phyloP scores from a whole-genome alignment of 73 alveolate genomes.

The Tetrahymena borealis region DNA sequence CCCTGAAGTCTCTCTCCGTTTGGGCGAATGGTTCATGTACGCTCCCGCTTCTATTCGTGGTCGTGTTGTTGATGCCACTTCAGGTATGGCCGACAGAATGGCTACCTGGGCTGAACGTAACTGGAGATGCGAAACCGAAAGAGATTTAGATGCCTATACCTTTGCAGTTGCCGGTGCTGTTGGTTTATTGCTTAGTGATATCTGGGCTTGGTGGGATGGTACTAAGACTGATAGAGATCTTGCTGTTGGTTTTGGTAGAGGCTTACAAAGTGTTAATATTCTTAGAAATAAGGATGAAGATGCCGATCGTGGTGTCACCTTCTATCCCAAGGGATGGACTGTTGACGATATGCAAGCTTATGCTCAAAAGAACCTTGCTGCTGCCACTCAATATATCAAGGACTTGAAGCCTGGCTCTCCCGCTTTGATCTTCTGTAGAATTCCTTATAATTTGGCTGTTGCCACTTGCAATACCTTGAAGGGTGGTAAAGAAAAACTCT shows the following conservation, averaged over 20 bases:
- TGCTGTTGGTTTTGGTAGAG: neutral
- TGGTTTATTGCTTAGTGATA: neutral
- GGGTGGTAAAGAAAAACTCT: neutral
- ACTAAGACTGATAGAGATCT: neutral
- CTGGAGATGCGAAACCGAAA: neutral
- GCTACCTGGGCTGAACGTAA: constrained; percentile 5
- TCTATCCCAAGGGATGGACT: constrained; percentile 1
- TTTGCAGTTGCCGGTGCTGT: neutral
- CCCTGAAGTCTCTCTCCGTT: neutral
- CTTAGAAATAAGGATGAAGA: neutral
- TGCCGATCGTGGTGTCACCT: neutral
- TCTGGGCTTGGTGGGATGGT: constrained; percentile 5
- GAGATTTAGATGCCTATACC: neutral
- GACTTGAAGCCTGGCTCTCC: neutral
- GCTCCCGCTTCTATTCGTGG: neutral
- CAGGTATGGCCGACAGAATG: neutral
- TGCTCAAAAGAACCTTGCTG: neutral
- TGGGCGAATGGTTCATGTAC: neutral
- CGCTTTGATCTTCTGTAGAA: neutral
- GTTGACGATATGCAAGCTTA: neutral
- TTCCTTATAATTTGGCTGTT: neutral
- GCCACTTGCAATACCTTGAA: neutral
- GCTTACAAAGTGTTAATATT: neutral
- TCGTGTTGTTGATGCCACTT: neutral
- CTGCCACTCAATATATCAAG: neutral